Base-by-base conservation (phyloP, 2,329 filamentous ascomycete genomes). In the Thelonectria blattea region DNA sequence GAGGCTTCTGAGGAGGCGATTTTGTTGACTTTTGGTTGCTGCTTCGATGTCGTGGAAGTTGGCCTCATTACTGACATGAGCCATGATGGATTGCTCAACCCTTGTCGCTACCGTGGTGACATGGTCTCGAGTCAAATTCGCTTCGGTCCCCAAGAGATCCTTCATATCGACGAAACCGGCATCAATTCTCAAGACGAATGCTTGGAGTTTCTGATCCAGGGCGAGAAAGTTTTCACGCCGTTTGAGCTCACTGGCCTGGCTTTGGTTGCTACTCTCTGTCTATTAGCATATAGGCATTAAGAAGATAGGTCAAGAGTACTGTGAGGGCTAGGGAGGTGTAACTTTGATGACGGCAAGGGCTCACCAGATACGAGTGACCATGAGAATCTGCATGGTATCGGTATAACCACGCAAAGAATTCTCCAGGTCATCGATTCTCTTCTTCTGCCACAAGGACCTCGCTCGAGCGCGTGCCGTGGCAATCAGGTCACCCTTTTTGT, bases 91-190 rank as follows among this genome's bases (percentile, higher is more conserved):
- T 18, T 10, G 17, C 17, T 41, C 41, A 3, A 32, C 24, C 22
- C 18, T 20, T 11, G 10, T 18, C 9, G 17, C 32, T 41, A 41
- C 55, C 3, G 5, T 27, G 17, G 17, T 47, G 22, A 58, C 11
- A 5, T n/a, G 32, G 22, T 52, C 27, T n/a, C 49, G 49, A 22
- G 56, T 58, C 7, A 20, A 10, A 6, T n/a, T 12, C 14, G 11
- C 30, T 52, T 52, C 49, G n/a, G 32, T n/a, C 5, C 20, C 47
- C 3, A 58, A 4, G 15, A 58, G 42, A 22, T 48, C 49, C 14
- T 58, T 42, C n/a, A 52, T 47, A n/a, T 52, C 47, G 1, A 42
- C 52, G 24, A 32, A 15, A 14, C 56, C 56, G 6, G 27, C 11
- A 8, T 30, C 49, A 15, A 58, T 52, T 17, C 24, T 43, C 3